Evolutionary conservation across 1,284 basidiomycete genomes (phyloP).

Genomic region (Boletus nobilissimus): DNA sequence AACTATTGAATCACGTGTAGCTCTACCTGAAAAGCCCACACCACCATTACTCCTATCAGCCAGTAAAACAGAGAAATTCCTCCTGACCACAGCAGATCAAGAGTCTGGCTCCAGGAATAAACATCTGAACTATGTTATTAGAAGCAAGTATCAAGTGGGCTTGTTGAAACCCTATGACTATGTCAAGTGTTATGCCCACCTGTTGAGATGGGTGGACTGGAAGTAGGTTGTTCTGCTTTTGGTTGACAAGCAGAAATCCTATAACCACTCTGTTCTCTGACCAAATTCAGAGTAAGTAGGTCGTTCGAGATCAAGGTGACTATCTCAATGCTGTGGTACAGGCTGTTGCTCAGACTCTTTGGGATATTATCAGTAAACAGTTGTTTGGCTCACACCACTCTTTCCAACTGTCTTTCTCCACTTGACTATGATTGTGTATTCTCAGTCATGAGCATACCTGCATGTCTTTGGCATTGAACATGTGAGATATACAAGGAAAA

Average conservation of each 20-base stretch:
- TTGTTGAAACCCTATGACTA: constrained; percentile 96
- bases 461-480: constrained; percentile 95
- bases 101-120: constrained; percentile 91
- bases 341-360: constrained; percentile 90
- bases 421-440: constrained; percentile 97
- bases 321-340: constrained; percentile 42
- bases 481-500: constrained; percentile 99
- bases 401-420: neutral
- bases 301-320: neutral
- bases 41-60: constrained; percentile 68
- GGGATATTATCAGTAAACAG: constrained; percentile 74
- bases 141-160: constrained; percentile 97
- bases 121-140: constrained; percentile 90
- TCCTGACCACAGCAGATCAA: constrained; percentile 96
- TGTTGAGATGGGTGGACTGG: constrained; percentile 94
- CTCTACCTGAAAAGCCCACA: constrained; percentile 39
- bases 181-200: constrained; percentile 90
- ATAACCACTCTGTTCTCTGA: constrained; percentile 88
- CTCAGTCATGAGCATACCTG: constrained; percentile 95
- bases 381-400: neutral
- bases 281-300: constrained; percentile 84
- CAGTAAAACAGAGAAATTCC: constrained; percentile 86
- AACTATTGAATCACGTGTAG: constrained; percentile 33
- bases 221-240: constrained; percentile 62
- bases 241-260: constrained; percentile 81